Base-by-base conservation (phyloP, 2,329 filamentous ascomycete genomes). In the Calycina marina region DNA sequence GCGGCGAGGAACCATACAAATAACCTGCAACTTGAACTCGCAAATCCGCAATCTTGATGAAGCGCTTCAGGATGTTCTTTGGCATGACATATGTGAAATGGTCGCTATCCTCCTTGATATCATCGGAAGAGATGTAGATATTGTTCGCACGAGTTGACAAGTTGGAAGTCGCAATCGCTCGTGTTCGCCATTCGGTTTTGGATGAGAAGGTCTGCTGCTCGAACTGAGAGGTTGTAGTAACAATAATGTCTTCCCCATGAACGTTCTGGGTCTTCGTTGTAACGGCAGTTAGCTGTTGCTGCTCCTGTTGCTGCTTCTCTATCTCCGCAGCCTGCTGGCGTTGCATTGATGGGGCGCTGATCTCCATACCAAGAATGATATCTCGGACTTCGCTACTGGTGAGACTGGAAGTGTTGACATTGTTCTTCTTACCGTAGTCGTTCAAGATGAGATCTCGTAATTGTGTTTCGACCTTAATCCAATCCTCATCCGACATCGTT, bases 381-480 rank as follows among this genome's bases (percentile, higher is more conserved):
- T 98, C 90, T 48, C 90, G 77, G 31, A 98, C 90, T 71, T 98
- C 90, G 49, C 82, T 93, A 53, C 76, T 93, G 1, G 90, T 98
- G 58, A 98, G 67, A 55, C 85, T 93, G 11, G 92, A 92, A 9
- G 90, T 88, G 49, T 98, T 98, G 63, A 98, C 90, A 47, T 96
- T 98, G 65, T 98, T 98, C 71, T 98, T 98, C 72, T 96, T 98
- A 53, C 90, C 90, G 54, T 98, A 98, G 54, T 98, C 90, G 46
- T 96, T 94, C 45, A 98, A 55, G 49, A 98, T 98, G 43, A 98
- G 63, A 63, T 98, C 90, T 55, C 90, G 78, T 25, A 98, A 65
- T 53, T 93, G 83, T 28, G 85, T 85, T 65, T 98, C 90, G n/a
- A 98, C 84, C 71, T 94, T 94, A 59, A 98, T 90, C 90, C 90